A percentile compares a stretch with the other conserved stretches of the same genome.
phyloP scores from a whole-genome alignment of 2,329 filamentous ascomycete genomes.

The Cytospora piceae region DNA sequence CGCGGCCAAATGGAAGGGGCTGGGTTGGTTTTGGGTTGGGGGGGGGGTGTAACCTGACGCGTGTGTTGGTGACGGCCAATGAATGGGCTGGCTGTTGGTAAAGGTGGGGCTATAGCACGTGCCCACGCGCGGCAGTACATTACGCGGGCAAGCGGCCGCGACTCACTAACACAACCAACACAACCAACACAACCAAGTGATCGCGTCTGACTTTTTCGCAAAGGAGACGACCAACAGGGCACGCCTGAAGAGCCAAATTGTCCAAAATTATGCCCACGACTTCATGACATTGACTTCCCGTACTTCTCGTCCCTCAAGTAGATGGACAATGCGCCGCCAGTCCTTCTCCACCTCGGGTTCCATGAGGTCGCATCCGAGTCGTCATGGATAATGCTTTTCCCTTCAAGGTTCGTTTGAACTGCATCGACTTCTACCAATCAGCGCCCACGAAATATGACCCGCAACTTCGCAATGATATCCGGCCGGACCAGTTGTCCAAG shows the following conservation, averaged over 20 bases:
- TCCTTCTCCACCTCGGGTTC: neutral
- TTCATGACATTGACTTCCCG: neutral
- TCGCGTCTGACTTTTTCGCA: constrained; percentile 12
- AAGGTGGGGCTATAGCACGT: neutral
- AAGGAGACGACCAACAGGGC: neutral
- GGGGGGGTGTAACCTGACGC: too few relatives aligned
- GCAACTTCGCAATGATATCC: constrained; percentile 68
- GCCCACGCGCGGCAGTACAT: constrained; percentile 1
- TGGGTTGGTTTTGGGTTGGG: too few relatives aligned
- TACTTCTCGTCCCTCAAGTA: neutral
- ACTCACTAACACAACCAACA: constrained; percentile 10
- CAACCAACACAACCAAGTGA: constrained; percentile 11
- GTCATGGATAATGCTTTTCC: constrained; percentile 62
- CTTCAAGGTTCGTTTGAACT: constrained; percentile 92
- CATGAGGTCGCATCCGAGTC: constrained; percentile 22
- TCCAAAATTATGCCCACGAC: neutral
- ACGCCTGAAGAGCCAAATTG: neutral
- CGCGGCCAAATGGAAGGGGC: neutral
- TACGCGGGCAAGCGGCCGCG: constrained; percentile 9
- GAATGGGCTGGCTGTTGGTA: neutral
- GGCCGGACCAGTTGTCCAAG: constrained; percentile 60
- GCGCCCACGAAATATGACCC: constrained; percentile 81
- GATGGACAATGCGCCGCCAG: constrained; percentile 16
- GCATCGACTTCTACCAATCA: constrained; percentile 92
- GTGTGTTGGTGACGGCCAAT: too few relatives aligned